phyloP scores from a whole-genome alignment of 2,329 filamentous ascomycete genomes.

The Scedosporium apiospermum region DNA sequence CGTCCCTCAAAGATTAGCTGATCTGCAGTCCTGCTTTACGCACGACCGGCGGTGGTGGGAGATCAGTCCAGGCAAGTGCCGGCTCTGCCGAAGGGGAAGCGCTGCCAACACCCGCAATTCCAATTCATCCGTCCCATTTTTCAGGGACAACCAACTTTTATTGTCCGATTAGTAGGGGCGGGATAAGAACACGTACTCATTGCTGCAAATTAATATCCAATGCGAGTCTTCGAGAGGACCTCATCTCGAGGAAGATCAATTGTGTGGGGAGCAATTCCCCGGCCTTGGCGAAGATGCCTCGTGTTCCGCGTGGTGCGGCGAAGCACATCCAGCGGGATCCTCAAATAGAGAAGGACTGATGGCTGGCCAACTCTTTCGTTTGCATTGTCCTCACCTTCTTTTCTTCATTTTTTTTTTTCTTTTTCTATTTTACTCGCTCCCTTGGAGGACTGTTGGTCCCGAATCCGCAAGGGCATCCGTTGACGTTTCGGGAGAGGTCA shows the following conservation, averaged over 20 bases:
- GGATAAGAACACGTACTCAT: neutral
- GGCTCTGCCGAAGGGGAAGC: too few relatives aligned
- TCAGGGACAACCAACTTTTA: neutral
- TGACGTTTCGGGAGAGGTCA: neutral
- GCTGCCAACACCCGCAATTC: neutral
- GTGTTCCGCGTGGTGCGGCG: too few relatives aligned
- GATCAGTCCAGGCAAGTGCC: neutral
- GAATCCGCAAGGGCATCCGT: neutral
- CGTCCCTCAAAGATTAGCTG: too few relatives aligned
- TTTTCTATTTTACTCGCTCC: neutral
- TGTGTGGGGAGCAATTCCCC: neutral
- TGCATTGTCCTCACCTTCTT: neutral
- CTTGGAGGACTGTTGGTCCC: neutral
- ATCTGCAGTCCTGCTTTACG: too few relatives aligned
- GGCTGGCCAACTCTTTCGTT: neutral
- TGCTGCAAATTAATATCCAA: neutral
- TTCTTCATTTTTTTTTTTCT: neutral
- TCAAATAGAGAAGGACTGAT: too few relatives aligned
- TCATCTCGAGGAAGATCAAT: neutral
- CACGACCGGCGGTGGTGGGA: neutral
- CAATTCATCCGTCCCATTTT: neutral
- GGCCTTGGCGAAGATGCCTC: neutral
- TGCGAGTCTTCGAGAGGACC: neutral
- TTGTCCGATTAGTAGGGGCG: neutral
- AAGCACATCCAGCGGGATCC: too few relatives aligned